Conservation (phyloP, 169 alveolate genomes). For the Theileria parva region DNA sequence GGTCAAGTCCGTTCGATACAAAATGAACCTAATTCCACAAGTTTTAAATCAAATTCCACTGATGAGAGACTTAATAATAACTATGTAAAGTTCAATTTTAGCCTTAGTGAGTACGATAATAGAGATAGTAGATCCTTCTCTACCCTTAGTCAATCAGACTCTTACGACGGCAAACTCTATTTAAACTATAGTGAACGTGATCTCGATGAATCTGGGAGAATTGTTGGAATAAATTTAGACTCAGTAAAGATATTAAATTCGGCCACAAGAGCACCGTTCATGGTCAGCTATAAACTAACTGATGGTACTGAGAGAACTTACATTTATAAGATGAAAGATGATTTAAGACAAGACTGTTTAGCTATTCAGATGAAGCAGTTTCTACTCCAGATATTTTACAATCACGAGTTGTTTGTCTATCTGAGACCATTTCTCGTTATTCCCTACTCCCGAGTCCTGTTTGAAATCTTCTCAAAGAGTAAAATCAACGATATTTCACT, state of each 20-base stretch:
- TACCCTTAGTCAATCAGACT: neutral
- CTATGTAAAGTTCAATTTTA: too few relatives aligned
- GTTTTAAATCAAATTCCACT: neutral
- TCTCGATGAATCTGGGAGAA: neutral
- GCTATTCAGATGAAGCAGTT: slow-evolving; percentile 83
- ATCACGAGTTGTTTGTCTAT: slow-evolving; percentile 58
- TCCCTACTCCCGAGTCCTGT: slow-evolving; percentile 61
- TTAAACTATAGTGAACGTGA: neutral
- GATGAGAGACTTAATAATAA: neutral
- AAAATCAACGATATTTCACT: slow-evolving; percentile 59
- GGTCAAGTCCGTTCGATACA: neutral
- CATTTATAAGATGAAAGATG: slow-evolving; percentile 82
- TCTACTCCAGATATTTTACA: slow-evolving; percentile 70
- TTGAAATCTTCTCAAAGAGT: slow-evolving; percentile 67
- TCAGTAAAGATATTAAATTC: slow-evolving; percentile 30
- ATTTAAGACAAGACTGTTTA: slow-evolving; percentile 83
- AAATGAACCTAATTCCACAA: neutral
- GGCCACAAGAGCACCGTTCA: slow-evolving; percentile 58
- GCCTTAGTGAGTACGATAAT: neutral
- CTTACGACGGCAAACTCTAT: neutral
- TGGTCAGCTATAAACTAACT: slow-evolving; percentile 27
- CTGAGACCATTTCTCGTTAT: slow-evolving; percentile 75
- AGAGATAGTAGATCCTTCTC: neutral
- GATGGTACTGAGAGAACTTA: slow-evolving; percentile 17
- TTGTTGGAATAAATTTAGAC: slow-evolving; percentile 26